Conservation (phyloP, 208 protist genomes). For the Wallacemonas collosoma region DNA sequence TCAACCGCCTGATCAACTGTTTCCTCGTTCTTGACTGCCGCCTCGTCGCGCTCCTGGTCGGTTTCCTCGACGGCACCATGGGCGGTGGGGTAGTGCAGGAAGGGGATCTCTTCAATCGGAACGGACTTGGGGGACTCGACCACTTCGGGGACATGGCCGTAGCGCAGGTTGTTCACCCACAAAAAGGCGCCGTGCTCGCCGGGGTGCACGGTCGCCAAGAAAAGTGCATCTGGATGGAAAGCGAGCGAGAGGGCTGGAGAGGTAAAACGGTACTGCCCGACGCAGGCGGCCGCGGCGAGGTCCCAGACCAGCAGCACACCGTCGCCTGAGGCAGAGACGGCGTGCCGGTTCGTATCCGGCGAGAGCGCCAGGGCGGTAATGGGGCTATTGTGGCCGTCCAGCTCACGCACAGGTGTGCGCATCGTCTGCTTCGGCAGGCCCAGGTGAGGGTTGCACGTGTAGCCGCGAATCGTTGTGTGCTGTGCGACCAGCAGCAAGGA, state of each 20-base stretch:
- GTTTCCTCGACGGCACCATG: conserved; percentile 62
- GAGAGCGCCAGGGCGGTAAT: conserved; percentile 82
- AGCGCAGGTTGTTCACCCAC: conserved; percentile 91
- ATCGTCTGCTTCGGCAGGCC: conserved; percentile 36
- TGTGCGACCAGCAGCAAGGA: conserved; percentile 79
- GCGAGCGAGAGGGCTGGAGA: conserved; percentile 75
- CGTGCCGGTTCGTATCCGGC: conserved; percentile 73
- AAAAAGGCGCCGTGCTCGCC: conserved; percentile 83
- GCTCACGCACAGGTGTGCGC: conserved; percentile 61
- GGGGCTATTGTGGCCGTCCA: conserved; percentile 78
- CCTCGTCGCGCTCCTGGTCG: conserved; percentile 24
- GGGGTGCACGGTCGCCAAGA: conserved; percentile 83
- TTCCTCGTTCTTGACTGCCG: conserved; percentile 18
- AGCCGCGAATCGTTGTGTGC: conserved; percentile 72
- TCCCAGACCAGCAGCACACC: conserved; percentile 84
- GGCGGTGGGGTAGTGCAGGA: conserved; percentile 77
- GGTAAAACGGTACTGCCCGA: conserved; percentile 81
- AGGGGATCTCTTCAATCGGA: conserved; percentile 49
- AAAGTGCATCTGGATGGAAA: conserved; percentile 87
- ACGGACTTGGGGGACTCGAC: conserved; percentile 44
- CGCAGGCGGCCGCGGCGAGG: conserved; percentile 78
- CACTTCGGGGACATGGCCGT: conserved; percentile 87
- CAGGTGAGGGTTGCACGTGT: conserved; percentile 76
- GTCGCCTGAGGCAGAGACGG: conserved; percentile 75
- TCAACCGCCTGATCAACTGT: conserved; percentile 13